Conservation (phyloP, 352 stramenopile genomes). For the Phytopythium oedochilum region DNA sequence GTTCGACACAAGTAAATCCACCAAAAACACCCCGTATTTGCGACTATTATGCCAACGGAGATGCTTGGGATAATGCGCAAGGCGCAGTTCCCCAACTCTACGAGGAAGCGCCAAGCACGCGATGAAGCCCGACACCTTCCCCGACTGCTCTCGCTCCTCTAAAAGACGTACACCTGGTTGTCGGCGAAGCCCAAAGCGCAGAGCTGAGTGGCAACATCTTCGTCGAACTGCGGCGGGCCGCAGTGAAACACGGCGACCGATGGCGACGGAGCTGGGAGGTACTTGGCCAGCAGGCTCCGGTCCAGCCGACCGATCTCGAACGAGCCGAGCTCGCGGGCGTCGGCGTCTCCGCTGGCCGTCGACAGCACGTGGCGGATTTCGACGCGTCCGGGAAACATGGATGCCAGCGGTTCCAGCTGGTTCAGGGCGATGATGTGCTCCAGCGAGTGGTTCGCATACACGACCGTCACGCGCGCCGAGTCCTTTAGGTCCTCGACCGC, state of each 20-base stretch:
- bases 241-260: constrained; percentile 67
- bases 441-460: constrained; percentile 72
- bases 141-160: constrained; percentile 8
- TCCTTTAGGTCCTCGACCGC: constrained; percentile 55
- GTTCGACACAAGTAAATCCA: constrained; percentile 3
- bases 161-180: constrained; percentile 66
- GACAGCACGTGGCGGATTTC: constrained; percentile 65
- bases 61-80: too few relatives aligned
- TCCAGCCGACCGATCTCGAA: constrained; percentile 49
- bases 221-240: constrained; percentile 68
- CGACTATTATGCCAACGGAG: not conserved
- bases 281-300: constrained; percentile 30
- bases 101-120: not conserved
- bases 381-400: constrained; percentile 70
- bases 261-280: constrained; percentile 33
- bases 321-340: constrained; percentile 41
- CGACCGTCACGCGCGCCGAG: constrained; percentile 56
- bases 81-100: too few relatives aligned
- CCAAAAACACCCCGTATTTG: constrained; percentile 1
- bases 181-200: constrained; percentile 40
- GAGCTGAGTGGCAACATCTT: constrained; percentile 39
- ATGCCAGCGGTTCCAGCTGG: constrained; percentile 69
- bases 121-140: not conserved
- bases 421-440: constrained; percentile 65
- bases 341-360: constrained; percentile 28